Conservation (phyloP, 352 stramenopile species). For the Globisporangium barbulae region DNA sequence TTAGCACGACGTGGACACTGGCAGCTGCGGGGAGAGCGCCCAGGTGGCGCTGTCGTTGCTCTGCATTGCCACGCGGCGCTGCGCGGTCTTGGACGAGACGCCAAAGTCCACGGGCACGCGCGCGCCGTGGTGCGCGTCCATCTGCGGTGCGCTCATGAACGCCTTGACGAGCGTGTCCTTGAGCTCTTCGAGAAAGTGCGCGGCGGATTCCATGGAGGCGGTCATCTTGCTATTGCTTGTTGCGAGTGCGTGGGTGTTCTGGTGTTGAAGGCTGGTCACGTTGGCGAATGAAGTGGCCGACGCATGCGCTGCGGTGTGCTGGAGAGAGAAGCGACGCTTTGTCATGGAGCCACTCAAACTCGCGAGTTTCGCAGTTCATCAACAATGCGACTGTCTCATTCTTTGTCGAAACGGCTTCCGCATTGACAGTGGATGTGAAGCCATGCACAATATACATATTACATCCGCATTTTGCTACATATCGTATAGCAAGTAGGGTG, state of each 20-base stretch:
- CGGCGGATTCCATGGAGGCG: conserved; percentile 18
- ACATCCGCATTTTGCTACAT: background rate
- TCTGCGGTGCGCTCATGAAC: conserved; percentile 79
- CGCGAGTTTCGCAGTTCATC: background rate
- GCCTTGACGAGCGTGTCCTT: conserved; percentile 51
- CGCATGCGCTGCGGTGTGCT: background rate
- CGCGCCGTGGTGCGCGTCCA: conserved; percentile 55
- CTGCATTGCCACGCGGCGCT: conserved; percentile 3
- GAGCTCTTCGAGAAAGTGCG: conserved; percentile 46
- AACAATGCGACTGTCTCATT: conserved; percentile 12
- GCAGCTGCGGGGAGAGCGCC: conserved; percentile 8
- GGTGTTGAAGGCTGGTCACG: conserved; percentile 6
- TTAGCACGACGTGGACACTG: conserved; percentile 10
- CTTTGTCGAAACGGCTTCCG: background rate
- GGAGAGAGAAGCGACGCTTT: conserved; percentile 4
- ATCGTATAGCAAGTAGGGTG: no score
- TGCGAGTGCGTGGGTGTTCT: conserved; percentile 2
- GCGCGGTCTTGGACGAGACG: conserved; percentile 8
- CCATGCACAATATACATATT: background rate
- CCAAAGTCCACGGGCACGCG: conserved; percentile 56
- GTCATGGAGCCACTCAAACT: background rate
- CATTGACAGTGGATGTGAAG: background rate
- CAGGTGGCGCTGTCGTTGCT: conserved; percentile 4
- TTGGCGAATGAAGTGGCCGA: conserved; percentile 5
- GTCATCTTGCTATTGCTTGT: background rate